Conservation (phyloP, 2,329 filamentous ascomycete genomes). For the Hypoxylon sp. region DNA sequence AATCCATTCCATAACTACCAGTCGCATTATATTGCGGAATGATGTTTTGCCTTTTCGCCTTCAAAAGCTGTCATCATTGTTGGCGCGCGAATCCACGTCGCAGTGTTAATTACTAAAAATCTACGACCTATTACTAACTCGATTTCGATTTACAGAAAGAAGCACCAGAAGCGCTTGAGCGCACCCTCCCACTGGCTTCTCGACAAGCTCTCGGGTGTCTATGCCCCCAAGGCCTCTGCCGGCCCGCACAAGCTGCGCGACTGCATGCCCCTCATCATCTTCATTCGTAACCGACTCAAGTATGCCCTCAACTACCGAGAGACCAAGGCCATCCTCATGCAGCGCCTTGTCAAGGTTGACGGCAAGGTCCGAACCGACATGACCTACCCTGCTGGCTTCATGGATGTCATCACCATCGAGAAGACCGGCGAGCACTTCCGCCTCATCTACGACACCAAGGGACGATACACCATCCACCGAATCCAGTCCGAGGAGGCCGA, state of each 20-base stretch:
- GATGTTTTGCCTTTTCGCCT: neutral
- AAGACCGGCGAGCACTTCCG: slow-evolving; percentile 99
- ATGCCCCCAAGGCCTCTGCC: slow-evolving; percentile 78
- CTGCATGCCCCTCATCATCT: slow-evolving; percentile 98
- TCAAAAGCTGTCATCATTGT: neutral
- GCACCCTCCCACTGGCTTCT: slow-evolving; percentile 99
- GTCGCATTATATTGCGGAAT: neutral
- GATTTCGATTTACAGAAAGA: slow-evolving; percentile 76
- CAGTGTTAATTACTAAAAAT: slow-evolving; percentile 10
- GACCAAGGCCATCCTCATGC: slow-evolving; percentile 98
- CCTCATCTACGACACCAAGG: slow-evolving; percentile 99
- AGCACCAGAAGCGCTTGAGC: slow-evolving; percentile 99
- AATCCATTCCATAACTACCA: slow-evolving; percentile 5
- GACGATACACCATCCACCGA: slow-evolving; percentile 99
- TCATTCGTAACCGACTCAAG: slow-evolving; percentile 97
- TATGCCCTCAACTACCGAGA: slow-evolving; percentile 99
- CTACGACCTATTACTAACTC: slow-evolving; percentile 52
- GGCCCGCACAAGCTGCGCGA: slow-evolving; percentile 99
- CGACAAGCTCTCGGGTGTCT: slow-evolving; percentile 98
- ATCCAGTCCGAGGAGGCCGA: slow-evolving; percentile 98
- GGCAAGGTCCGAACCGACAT: slow-evolving; percentile 99
- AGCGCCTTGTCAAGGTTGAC: slow-evolving; percentile 99
- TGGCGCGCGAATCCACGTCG: slow-evolving; percentile 11
- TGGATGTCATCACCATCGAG: slow-evolving; percentile 99
- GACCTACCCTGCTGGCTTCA: slow-evolving; percentile 98